A percentile compares a stretch with the other conserved stretches of the same genome.
Conservation (phyloP, 176 grass and related monocot species). For the Luzula sylvatica region DNA sequence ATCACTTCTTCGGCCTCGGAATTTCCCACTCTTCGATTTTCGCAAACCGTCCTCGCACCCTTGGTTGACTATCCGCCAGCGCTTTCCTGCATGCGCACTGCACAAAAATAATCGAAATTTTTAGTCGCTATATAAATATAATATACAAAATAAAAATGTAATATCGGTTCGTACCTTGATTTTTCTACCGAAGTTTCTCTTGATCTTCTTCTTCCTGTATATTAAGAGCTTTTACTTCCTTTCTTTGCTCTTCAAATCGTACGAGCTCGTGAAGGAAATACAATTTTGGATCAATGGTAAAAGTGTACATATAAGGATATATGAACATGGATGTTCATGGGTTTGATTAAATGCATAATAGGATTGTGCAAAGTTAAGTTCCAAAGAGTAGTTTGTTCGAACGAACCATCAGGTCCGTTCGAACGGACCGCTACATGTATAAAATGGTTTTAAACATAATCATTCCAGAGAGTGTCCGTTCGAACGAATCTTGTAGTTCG, state of each 20-base stretch:
- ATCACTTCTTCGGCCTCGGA: constrained; percentile 37
- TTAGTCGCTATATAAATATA: neutral
- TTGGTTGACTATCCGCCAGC: constrained; percentile 93
- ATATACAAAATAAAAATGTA: too few species aligned
- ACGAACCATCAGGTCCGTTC: too few species aligned
- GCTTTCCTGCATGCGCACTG: constrained; percentile 98
- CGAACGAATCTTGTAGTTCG: too few species aligned
- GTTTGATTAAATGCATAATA: too few species aligned
- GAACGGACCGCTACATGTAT: too few species aligned
- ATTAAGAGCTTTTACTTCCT: constrained; percentile 88
- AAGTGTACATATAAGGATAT: too few species aligned
- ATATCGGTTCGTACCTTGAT: constrained; percentile 99
- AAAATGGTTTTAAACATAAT: too few species aligned
- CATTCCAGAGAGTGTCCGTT: too few species aligned
- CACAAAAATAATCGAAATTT: neutral
- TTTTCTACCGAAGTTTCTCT: constrained; percentile 94
- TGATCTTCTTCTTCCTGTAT: constrained; percentile 94
- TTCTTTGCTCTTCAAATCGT: constrained; percentile 71
- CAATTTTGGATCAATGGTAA: too few species aligned
- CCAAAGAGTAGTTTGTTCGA: too few species aligned
- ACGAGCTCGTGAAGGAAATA: constrained; percentile 76
- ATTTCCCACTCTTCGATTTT: constrained; percentile 67
- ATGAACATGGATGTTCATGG: too few species aligned
- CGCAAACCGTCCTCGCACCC: constrained; percentile 91
- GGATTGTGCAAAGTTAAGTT: too few species aligned